These are phyloP conservation scores for Tuctoria greenei DNA, from an alignment of 176 grass and related monocot species.

Conservation along the genomic window DNA sequence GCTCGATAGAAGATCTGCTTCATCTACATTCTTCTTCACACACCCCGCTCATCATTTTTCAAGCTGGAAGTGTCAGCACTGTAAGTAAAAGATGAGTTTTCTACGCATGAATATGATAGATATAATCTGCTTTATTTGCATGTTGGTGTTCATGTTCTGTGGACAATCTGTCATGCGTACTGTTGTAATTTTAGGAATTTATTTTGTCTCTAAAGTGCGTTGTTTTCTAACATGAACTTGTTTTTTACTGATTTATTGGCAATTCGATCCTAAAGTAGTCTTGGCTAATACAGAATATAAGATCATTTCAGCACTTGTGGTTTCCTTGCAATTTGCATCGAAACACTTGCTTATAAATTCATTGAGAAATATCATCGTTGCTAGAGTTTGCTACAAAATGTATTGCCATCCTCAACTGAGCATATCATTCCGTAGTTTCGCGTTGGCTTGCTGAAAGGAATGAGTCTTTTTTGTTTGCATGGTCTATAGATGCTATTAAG, in stretches of 20 bases:
- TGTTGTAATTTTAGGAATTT: no score
- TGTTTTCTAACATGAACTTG: neutral
- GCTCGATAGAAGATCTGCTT: no score
- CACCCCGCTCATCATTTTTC: no score
- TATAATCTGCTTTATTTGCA: no score
- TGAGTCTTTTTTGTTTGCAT: neutral
- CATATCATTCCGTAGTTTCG: neutral
- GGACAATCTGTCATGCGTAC: no score
- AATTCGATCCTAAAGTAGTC: neutral
- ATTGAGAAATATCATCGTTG: neutral
- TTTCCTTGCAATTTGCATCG: neutral
- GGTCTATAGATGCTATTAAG: neutral
- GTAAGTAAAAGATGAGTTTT: no score
- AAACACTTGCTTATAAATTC: neutral
- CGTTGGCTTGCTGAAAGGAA: neutral
- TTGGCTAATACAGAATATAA: neutral
- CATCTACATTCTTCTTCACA: no score
- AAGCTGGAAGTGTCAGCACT: no score
- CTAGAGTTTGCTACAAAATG: slow-evolving; percentile 7
- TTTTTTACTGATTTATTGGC: neutral
- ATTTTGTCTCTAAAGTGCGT: no score
- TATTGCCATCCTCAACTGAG: neutral
- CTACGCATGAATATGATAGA: no score
- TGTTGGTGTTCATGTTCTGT: no score
- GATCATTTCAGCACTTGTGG: neutral